Evolutionary conservation across 345 rosid genomes (phyloP).

Genomic region (Diplotaxis tenuifolia): DNA sequence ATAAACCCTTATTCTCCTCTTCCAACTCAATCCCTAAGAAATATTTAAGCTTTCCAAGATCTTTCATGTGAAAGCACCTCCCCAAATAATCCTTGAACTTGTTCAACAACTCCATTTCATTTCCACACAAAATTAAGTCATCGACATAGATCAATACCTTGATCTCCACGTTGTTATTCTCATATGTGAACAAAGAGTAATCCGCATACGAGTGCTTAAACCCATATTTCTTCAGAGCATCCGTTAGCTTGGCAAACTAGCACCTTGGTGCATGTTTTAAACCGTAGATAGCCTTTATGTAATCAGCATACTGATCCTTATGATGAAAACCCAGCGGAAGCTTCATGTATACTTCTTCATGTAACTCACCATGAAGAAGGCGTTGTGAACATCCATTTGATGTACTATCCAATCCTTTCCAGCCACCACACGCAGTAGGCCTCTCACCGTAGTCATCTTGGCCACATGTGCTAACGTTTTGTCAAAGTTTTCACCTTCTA

Average conservation of each 20-base stretch:
- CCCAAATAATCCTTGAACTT: neutral
- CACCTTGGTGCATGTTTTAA: neutral
- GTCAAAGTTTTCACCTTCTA: neutral
- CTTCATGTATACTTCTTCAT: neutral
- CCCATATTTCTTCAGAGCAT: neutral
- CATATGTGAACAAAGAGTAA: neutral
- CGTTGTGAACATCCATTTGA: neutral
- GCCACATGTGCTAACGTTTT: neutral
- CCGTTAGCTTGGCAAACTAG: neutral
- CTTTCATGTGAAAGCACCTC: neutral
- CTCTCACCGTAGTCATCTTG: neutral
- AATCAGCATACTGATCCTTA: neutral
- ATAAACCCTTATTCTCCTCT: neutral
- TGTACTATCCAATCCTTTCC: neutral
- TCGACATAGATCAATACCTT: neutral
- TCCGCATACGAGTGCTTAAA: neutral
- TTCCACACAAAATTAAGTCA: neutral
- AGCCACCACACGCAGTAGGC: neutral
- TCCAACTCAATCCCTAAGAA: neutral
- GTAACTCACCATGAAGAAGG: neutral
- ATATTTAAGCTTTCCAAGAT: neutral
- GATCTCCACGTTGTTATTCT: neutral
- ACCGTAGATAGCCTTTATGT: neutral
- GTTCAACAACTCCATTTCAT: neutral
- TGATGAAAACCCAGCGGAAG: neutral